Base-by-base conservation (phyloP, 2,329 filamentous ascomycete genomes). In the Decorospora gaudefroyi region DNA sequence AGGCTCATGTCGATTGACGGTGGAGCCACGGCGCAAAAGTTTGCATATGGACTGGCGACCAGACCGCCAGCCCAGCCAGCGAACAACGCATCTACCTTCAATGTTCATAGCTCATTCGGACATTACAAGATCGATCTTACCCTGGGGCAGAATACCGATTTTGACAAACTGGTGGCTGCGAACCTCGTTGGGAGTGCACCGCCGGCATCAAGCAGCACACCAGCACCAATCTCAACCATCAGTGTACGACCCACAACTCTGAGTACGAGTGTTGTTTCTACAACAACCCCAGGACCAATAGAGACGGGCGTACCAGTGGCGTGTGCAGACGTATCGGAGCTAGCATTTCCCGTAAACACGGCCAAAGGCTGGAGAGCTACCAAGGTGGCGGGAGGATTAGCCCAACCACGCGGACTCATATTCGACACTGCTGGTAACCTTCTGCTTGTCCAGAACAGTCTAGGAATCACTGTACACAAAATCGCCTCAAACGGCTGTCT, bases 371-470 rank as follows among this genome's bases (percentile, higher is more conserved):
- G 63, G 63, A 64, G 51, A 37, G 61, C 61, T 16, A 63, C 64
- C 23, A 68, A 73, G 28, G 64, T 75, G 19, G 71, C 71, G 4
- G 72, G 69, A 1, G 64, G 64, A 6, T 46, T 75, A n/a, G 57
- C 49, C 5, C 60, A 64, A 29, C 73, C 74, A 11, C 65, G 73
- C 19, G 67, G 69, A 2, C 61, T 76, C 9, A 44, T 60, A 5
- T 68, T 74, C 35, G 74, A 76, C 42, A 55, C 46, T 6, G 57
- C 57, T 3, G 74, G 72, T 1, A 69, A 74, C 45, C 58, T 76
- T 4, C 62, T 76, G 3, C 57, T 75, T 6, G 59, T 74, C 2
- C 67, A 75, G 46, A 62, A 64, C 27, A 65, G 68, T 8, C 37
- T 57, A 15, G 73, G 73, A 1, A 67, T 76, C 15, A 67, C 61